Evolutionary conservation across 2,329 filamentous ascomycete species (phyloP).

Genomic region (Claviceps cyperi): DNA sequence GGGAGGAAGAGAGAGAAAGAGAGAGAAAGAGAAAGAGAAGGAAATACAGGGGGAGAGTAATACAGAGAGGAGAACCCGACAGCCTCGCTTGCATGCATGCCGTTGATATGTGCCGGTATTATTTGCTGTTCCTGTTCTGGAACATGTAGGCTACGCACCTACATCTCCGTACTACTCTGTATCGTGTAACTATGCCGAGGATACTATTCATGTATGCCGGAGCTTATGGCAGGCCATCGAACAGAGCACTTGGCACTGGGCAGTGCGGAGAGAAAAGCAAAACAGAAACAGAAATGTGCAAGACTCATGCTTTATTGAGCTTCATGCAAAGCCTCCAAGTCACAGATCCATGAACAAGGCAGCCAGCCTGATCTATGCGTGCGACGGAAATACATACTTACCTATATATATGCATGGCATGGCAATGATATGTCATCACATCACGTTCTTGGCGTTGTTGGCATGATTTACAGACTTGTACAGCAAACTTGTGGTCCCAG

Average conservation of each 20-base stretch:
- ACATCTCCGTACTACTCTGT: too few relatives aligned
- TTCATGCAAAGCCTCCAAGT: background rate
- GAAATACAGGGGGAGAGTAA: too few relatives aligned
- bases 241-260: background rate
- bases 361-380: too few relatives aligned
- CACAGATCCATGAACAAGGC: background rate
- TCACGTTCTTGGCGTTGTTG: too few relatives aligned
- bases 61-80: background rate
- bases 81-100: background rate
- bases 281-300: background rate
- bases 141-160: background rate
- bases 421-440: background rate
- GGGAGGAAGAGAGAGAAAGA: too few relatives aligned
- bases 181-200: too few relatives aligned
- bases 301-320: background rate
- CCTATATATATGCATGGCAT: background rate
- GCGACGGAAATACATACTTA: too few relatives aligned
- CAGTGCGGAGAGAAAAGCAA: background rate
- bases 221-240: background rate
- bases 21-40: too few relatives aligned
- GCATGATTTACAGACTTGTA: too few relatives aligned
- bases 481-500: background rate
- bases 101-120: background rate
- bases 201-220: too few relatives aligned
- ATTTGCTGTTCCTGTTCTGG: background rate